Base-by-base conservation (phyloP, 352 stramenopile genomes). In the Pythium oligandrum region DNA sequence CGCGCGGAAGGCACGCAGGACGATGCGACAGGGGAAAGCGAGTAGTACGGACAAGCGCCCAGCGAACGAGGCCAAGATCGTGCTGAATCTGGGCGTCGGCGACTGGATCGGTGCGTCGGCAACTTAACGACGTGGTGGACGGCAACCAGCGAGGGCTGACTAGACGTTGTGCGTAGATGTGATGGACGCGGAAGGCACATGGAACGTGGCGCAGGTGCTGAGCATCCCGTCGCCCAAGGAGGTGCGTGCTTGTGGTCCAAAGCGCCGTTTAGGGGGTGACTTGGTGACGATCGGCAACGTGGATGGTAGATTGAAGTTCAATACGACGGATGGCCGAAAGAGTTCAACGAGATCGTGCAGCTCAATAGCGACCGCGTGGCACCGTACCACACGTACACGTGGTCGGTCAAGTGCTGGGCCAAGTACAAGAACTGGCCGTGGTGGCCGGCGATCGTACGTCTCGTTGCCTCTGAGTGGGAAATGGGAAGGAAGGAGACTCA, bases 371-470 rank as follows among this genome's bases (percentile, higher is more conserved):
- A 73, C 35, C 75, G 79, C 10, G 71, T 90, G 12, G 82, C 78
- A 6, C 82, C 82, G 6, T 90, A 78, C 57, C 73, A 92, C 50
- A 88, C 78, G 35, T 92, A 82, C 53, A 92, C 82, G 45, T 89
- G 70, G 77, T 57, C 64, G 6, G 78, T 90, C 57, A 90, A 90
- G 55, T 87, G 78, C 53, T 92, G 82, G 82, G 77, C 81, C 45
- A 88, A 86, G 52, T 92, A 88, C 58, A 65, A 76, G 11, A 92
- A 92, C 48, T 92, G 78, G 77, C 82, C 78, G 1, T 63, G 73
- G 44, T 92, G 82, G 82, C 78, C 82, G 3, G 80, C 77, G 3
- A 26, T 92, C 33, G 81, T 92, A 43, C n/a, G 69, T 64, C 2
- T 39, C 17, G 51, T 40, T 30, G 2, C 11, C 51, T 11, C 30